Base-by-base conservation (phyloP, 1,284 basidiomycete genomes). In the Ceratobasidium sp. region DNA sequence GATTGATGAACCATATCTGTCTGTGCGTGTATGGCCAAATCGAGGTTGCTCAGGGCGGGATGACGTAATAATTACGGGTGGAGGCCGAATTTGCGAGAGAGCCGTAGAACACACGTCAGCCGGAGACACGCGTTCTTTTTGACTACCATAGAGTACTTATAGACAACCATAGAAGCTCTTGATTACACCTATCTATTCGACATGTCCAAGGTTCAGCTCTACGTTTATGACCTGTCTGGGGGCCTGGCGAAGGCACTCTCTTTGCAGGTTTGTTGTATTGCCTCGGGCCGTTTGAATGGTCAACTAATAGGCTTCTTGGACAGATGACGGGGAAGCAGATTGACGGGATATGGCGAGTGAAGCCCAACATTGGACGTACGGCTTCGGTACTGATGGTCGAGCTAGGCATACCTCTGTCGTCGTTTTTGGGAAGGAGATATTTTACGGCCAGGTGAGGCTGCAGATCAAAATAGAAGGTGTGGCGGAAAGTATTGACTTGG, bases 151-250 rank as follows among this genome's bases (percentile, higher is more conserved):
- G n/a, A 41, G 36, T 41, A 41, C 36, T 41, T 5, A 59, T 63
- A 62, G 50, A 9, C 2, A 19, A 27, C 36, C 36, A 48, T 24
- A n/a, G 15, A 33, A 5, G 15, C 27, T 27, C 5, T 11, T 17
- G 22, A 29, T n/a, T 51, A 29, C 2, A 22, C 14, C 9, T 50
- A 8, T 8, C 29, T 53, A 31, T 71, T 29, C 53, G 14, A 22
- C 27, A 84, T 84, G 83, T 81, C 82, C 41, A 83, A 85, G 50
- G 92, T 94, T 31, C 84, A 93, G 79, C 88, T 98, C 48, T 96
- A 96, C 80, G 90, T 97, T 0, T 98, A 98, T 82, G 96, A 98
- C 81, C 90, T 97, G 74, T 95, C 90, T 80, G 90, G 92, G 80
- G 96, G 96, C 53, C 86, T 97, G 79, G 95, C 95, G 1, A 87